These are phyloP conservation scores for Plasmopara halstedii DNA, from an alignment of 352 stramenopile species.

Conservation along the genomic window DNA sequence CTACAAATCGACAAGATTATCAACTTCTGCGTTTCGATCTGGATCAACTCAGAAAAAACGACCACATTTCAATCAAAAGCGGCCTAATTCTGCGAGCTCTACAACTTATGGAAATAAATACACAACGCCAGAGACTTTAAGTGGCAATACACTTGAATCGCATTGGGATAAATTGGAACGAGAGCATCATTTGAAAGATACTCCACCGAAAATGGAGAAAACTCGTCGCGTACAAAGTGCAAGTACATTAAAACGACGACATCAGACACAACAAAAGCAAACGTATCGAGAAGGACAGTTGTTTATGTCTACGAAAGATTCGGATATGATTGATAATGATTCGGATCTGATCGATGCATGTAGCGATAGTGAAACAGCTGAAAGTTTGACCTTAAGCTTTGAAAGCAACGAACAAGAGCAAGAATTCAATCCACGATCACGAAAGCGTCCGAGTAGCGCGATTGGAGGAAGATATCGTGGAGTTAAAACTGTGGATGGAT, in stretches of 20 bases:
- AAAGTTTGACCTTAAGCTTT: neutral
- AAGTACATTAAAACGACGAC: slow-evolving; percentile 2
- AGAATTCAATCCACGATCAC: neutral
- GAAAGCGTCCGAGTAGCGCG: neutral
- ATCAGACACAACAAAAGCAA: slow-evolving; percentile 2
- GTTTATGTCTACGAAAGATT: slow-evolving; percentile 17
- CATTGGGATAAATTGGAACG: slow-evolving; percentile 39
- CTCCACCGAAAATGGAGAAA: slow-evolving; percentile 1
- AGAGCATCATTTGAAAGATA: slow-evolving; percentile 21
- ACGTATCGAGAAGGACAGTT: slow-evolving; percentile 9
- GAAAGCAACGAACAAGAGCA: slow-evolving; percentile 8
- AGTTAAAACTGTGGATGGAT: neutral
- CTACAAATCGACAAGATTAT: slow-evolving; percentile 49
- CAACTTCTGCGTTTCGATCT: slow-evolving; percentile 31
- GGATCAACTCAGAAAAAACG: neutral
- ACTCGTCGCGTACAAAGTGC: slow-evolving; percentile 17
- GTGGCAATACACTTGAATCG: slow-evolving; percentile 20
- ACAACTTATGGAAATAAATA: slow-evolving; percentile 5
- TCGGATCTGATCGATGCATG: slow-evolving; percentile 34
- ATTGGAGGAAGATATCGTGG: neutral
- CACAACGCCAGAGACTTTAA: neutral
- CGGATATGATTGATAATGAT: slow-evolving; percentile 31
- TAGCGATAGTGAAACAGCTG: slow-evolving; percentile 17
- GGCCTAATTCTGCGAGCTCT: slow-evolving; percentile 27
- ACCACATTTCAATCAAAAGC: slow-evolving; percentile 2